Evolutionary conservation across 2,329 filamentous ascomycete genomes (phyloP), one percentile per base, ranked within the genome.

Genomic region (Coleophoma crateriformis): DNA sequence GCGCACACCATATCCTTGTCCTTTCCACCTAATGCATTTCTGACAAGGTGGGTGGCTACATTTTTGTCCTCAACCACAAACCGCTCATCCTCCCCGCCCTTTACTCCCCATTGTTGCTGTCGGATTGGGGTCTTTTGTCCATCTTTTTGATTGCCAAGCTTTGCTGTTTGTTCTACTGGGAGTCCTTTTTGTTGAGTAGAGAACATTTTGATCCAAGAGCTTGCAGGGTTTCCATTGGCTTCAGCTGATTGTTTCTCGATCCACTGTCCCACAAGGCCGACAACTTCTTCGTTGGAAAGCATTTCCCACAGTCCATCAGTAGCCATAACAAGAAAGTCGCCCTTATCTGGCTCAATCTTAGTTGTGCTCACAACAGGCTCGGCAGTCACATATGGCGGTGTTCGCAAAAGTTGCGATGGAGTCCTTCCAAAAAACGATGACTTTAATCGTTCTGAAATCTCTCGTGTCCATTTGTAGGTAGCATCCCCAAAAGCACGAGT

Each of bases 231-330:
- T 7, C 54, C 54, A 33, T 60, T 62, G 7, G 40, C 45, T 12
- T 60, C 56, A 17, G 53, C 34, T 45, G 34, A 73, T 65, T 96
- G 87, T 19, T 81, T 82, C 67, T 99, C 94, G 44, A 99, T 82
- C 94, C 94, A 99, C 68, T 95, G 90, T 14, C 92, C 95, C 4
- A 99, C 94, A 2, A 99, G 81, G 1, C 94, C 94, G 46, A 99
- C 88, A 1, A 96, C 94, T 72, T 99, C 94, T 65, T 99, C 94
- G 62, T 97, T 99, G 44, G 90, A 96, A 54, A 99, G 77, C 94
- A 97, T 97, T 71, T 99, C 94, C 94, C 94, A 99, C 1, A 99
- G 77, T 4, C 94, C 94, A 65, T 99, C 94, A 0, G 94, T 96
- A 19, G 94, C 94, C 76, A 99, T 85, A 54, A 99, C 92, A 12